These are phyloP conservation scores for Meyerozyma athensensis DNA, from an alignment of 1,139 yeast genomes.

Conservation along the genomic window DNA sequence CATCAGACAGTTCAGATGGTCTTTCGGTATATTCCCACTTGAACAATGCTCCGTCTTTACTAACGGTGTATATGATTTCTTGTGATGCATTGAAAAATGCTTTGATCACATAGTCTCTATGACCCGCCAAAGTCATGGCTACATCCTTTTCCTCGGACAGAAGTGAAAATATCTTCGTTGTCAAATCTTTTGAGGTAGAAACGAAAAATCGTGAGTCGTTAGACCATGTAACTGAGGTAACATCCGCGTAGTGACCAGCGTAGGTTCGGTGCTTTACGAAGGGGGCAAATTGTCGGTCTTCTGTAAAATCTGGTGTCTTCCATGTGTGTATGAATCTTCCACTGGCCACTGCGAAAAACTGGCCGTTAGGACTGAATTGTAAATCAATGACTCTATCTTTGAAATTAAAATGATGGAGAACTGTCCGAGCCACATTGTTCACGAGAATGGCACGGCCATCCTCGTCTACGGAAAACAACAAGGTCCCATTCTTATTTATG, in stretches of 20 bases:
- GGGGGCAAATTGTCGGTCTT: conserved; percentile 89
- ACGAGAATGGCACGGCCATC: conserved; percentile 94
- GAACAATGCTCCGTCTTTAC: conserved; percentile 93
- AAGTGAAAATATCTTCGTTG: conserved; percentile 81
- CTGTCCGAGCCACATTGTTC: conserved; percentile 77
- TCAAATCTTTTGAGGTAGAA: conserved; percentile 85
- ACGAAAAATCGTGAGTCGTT: conserved; percentile 82
- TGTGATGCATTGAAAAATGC: conserved; percentile 86
- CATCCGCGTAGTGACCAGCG: conserved; percentile 89
- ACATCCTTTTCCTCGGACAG: conserved; percentile 71
- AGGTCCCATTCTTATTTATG: conserved; percentile 73
- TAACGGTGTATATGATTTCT: conserved; percentile 83
- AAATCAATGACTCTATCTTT: conserved; percentile 71
- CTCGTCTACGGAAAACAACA: conserved; percentile 79
- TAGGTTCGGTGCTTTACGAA: conserved; percentile 85
- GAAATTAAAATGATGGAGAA: conserved; percentile 93
- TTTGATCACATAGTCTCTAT: conserved; percentile 77
- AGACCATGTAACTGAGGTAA: conserved; percentile 81
- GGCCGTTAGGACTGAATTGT: conserved; percentile 86
- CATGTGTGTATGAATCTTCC: conserved; percentile 87
- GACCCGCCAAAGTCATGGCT: conserved; percentile 87
- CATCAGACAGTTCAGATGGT: conserved; percentile 37
- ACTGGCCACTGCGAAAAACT: conserved; percentile 77
- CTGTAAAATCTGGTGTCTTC: conserved; percentile 78
- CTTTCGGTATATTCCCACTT: conserved; percentile 79